Evolutionary conservation across 495 filamentous ascomycete genomes (phyloP), one percentile per base, ranked within the genome.

Genomic region (Delitschia confertaspora): DNA sequence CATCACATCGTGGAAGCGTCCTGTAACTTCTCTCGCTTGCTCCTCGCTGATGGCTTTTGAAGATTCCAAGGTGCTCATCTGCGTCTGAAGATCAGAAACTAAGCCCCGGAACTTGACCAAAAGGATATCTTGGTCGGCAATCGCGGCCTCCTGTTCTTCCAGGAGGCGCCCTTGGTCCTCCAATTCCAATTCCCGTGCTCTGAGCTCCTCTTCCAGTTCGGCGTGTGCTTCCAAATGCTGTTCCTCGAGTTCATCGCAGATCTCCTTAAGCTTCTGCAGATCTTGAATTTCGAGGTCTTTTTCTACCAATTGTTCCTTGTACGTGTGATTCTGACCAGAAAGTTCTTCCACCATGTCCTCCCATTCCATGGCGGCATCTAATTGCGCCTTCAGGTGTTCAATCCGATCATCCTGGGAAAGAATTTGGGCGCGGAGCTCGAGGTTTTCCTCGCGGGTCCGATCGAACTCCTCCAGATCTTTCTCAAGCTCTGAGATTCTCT

Each of bases 261-360:
- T 76, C 49, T 96, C 91, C 58, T 88, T 89, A 33, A 96, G 62
- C 22, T 71, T 78, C 58, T 94, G 85, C 1, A 95, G 68, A 37
- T 95, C 88, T 39, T 89, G 81, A 42, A 95, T 82, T 1, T 77
- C 76, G 17, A 75, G 73, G 47, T 80, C 78, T 35, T 95, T 72
- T 51, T 95, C 80, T 42, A 86, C 81, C 29, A 95, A 78, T 49
- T 86, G 74, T 56, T 94, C 84, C 17, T 78, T 76, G 56, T 93
- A 78, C 39, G 68, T 72, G 66, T 88, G 73, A 48, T 91, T 95
- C 50, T 83, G 76, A 38, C 89, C 85, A 2, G 83, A 83, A 3
- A 98, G 72, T 49, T 89, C 80, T 62, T 95, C 93, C 30, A 95
- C 88, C 75, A 95, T 85, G 40, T 91, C 79, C 59, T 95, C 93